Conservation (phyloP, 441 rosid genomes). For the Pelargonium cotyledonis region DNA sequence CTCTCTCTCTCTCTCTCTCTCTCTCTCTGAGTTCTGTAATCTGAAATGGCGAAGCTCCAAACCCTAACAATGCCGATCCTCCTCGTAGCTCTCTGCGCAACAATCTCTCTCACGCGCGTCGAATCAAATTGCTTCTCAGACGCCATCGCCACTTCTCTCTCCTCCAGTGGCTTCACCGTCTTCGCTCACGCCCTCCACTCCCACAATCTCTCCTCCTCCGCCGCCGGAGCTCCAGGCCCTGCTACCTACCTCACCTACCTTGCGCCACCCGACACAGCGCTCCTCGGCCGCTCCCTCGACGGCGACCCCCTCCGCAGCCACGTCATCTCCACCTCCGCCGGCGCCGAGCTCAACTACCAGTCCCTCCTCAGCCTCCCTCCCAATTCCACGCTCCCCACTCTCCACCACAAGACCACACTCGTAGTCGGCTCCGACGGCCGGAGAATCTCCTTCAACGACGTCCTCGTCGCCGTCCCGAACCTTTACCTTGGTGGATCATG, state of each 20-base stretch:
- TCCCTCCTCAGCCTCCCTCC: slow-evolving; percentile 15
- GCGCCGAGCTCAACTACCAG: slow-evolving; percentile 14
- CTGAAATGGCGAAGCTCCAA: too few relatives aligned
- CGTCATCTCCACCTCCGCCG: slow-evolving; percentile 8
- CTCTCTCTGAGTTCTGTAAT: too few relatives aligned
- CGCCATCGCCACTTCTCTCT: slow-evolving; percentile 15
- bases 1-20: too few relatives aligned
- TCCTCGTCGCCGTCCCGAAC: slow-evolving; percentile 20
- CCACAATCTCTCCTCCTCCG: slow-evolving; percentile 10
- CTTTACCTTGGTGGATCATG: slow-evolving; percentile 21
- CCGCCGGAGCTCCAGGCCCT: not conserved
- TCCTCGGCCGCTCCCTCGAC: slow-evolving; percentile 10
- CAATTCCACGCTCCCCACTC: slow-evolving; percentile 23
- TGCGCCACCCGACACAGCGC: slow-evolving; percentile 21
- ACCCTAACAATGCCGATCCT: too few relatives aligned
- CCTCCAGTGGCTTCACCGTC: slow-evolving; percentile 21
- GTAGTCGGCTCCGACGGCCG: slow-evolving; percentile 15
- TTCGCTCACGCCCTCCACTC: slow-evolving; percentile 20
- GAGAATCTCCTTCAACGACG: slow-evolving; percentile 18
- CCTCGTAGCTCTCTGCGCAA: too few relatives aligned
- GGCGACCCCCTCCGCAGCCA: slow-evolving; percentile 10
- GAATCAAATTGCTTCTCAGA: slow-evolving; percentile 6
- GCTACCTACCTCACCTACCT: slow-evolving; percentile 11
- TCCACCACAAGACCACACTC: slow-evolving; percentile 13
- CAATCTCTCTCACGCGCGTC: too few relatives aligned